Conservation (phyloP, 2,329 filamentous ascomycete species). For the Zymoseptoria ardabiliae region DNA sequence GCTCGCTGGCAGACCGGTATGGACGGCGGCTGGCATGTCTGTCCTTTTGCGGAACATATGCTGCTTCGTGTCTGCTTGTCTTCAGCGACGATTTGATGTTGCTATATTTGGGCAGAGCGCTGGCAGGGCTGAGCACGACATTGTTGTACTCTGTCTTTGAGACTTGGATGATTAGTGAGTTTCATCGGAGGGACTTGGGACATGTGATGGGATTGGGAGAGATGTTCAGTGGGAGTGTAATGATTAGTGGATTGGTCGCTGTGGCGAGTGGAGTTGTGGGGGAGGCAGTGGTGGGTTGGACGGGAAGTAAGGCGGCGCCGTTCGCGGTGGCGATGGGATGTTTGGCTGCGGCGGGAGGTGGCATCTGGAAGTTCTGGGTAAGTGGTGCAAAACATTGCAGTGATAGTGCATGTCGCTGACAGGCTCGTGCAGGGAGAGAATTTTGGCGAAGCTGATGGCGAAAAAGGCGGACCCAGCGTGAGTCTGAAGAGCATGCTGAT, state of each 20-base stretch:
- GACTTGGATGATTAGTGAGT: slow-evolving; percentile 56
- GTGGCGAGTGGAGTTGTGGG: slow-evolving; percentile 48
- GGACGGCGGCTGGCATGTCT: slow-evolving; percentile 49
- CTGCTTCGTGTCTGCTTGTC: slow-evolving; percentile 47
- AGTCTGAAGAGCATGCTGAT: slow-evolving; percentile 5
- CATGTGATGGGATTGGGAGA: slow-evolving; percentile 36
- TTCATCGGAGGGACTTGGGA: slow-evolving; percentile 39
- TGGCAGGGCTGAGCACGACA: slow-evolving; percentile 50
- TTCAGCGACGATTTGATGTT: slow-evolving; percentile 40
- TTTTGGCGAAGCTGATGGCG: slow-evolving; percentile 33
- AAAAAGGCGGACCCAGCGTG: slow-evolving; percentile 2
- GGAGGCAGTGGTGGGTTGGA: slow-evolving; percentile 43
- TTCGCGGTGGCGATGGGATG: slow-evolving; percentile 42
- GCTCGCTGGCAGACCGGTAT: slow-evolving; percentile 43
- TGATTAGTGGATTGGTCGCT: slow-evolving; percentile 49
- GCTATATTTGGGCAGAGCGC: slow-evolving; percentile 46
- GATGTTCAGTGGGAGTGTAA: slow-evolving; percentile 48
- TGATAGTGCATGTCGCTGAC: not conserved
- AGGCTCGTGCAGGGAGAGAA: slow-evolving; percentile 41
- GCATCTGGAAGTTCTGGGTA: slow-evolving; percentile 46
- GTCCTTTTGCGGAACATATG: slow-evolving; percentile 48
- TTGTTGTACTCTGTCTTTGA: slow-evolving; percentile 54
- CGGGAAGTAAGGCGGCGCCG: slow-evolving; percentile 46
- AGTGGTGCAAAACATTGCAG: slow-evolving; percentile 16
- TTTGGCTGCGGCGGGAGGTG: slow-evolving; percentile 39